Base-by-base conservation (phyloP, 1,284 basidiomycete species). In the Austroboletus olivaceoglutinosus region DNA sequence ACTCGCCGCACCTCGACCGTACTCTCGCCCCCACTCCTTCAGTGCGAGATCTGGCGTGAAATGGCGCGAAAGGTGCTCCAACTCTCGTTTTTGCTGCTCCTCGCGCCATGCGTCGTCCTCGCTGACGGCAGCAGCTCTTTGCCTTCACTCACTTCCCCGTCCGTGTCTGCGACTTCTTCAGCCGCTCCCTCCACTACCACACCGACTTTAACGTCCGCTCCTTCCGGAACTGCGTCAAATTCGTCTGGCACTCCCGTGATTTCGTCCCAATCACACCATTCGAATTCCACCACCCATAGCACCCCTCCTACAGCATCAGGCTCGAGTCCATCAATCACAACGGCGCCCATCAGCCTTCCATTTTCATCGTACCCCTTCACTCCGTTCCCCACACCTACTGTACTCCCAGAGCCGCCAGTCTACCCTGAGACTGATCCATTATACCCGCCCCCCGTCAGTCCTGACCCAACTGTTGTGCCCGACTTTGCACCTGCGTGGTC, bases 401-500 rank as follows among this genome's bases (percentile, higher is more conserved):
- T 68, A 11, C 43, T 47, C 0, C 65, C 65, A n/a, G 54, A 61
- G 34, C 65, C 66, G 3, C 64, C 64, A 2, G 18, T 64, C 12
- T 67, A 69, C 52, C 64, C 66, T 3, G 54, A 52, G 23, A 63
- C 62, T 2, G 68, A 67, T 36, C 65, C 65, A n/a, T 44, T 67
- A 31, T 41, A 52, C 34, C 65, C 65, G 31, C 65, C 65, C 7
- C 51, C 67, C 0, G 61, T 58, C 8, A 63, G 52, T 21, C 36
- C 68, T 2, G 67, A 70, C 23, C 64, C 63, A 19, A 33, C 11
- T 2, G 8, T 73, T 13, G 62, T 78, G 0, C 76, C 76, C 7
- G 74, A 77, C 65, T 77, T 78, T 44, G 68, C 62, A 0, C 65
- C 63, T 1, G 74, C 76, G 19, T 77, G 76, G 76, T 62, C 65